Percentiles rank a stretch among this genome's conserved stretches.
Conservation (phyloP, 306 rosid species). For the Cajanus cajan region DNA sequence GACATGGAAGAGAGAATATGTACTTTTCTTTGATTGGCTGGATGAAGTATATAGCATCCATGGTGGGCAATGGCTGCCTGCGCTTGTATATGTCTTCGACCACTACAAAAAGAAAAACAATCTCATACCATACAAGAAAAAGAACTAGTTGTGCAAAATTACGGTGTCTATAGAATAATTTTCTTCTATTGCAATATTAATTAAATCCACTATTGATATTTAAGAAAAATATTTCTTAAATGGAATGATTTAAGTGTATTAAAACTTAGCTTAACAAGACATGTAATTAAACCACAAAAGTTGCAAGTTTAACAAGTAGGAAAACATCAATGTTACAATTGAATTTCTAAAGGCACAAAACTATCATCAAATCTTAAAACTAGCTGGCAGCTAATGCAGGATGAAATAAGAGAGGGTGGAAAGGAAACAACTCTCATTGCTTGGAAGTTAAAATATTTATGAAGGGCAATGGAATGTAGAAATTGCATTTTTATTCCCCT, state of each 20-base stretch:
- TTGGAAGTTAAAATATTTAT: neutral
- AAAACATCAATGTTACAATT: slow-evolving; percentile 5
- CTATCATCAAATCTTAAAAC: slow-evolving; percentile 20
- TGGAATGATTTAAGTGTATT: neutral
- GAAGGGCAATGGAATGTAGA: neutral
- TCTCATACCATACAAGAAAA: slow-evolving; percentile 26
- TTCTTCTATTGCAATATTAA: neutral
- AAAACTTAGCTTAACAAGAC: slow-evolving; percentile 7
- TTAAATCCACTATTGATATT: slow-evolving; percentile 1
- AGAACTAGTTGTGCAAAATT: slow-evolving; percentile 26
- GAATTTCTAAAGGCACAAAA: slow-evolving; percentile 8
- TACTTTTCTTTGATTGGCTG: slow-evolving; percentile 95
- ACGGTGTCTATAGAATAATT: slow-evolving; percentile 6
- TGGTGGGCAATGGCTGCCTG: slow-evolving; percentile 90
- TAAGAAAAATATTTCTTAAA: neutral
- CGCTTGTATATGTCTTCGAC: slow-evolving; percentile 95
- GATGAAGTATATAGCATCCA: slow-evolving; percentile 98
- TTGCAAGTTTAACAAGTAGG: neutral
- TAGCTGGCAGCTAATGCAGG: slow-evolving; percentile 18
- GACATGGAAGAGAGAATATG: slow-evolving; percentile 14
- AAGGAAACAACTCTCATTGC: neutral
- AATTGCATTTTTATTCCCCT: neutral
- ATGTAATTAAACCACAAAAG: neutral
- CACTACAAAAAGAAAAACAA: slow-evolving; percentile 55
- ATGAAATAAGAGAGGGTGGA: neutral